Percentiles rank a stretch among this genome's conserved stretches.
phyloP scores from a whole-genome alignment of 805 yeast genomes.

The Allodekkera sacchari region DNA sequence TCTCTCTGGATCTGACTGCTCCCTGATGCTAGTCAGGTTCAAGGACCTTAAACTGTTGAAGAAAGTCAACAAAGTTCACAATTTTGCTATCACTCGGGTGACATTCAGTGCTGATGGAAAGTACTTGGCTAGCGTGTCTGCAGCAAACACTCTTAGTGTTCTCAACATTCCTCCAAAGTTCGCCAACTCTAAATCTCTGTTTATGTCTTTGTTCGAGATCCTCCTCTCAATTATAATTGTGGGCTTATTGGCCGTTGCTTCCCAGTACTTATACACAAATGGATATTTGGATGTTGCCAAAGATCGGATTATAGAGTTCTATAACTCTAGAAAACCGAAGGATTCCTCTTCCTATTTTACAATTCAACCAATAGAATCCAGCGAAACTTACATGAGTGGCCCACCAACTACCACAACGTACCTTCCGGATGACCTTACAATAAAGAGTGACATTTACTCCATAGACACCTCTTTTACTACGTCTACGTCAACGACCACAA shows the following conservation, averaged over 20 bases:
- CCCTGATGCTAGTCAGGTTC: conserved; percentile 49
- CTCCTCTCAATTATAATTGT: conserved; percentile 18
- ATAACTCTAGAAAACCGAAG: conserved; percentile 18
- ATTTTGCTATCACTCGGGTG: conserved; percentile 69
- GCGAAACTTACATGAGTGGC: conserved; percentile 5
- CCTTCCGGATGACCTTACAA: conserved; percentile 4
- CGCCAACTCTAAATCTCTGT: conserved; percentile 30
- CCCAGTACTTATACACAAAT: conserved; percentile 22
- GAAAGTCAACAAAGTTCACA: conserved; percentile 54
- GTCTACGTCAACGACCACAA: neutral
- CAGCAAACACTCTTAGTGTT: conserved; percentile 65
- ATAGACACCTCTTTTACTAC: conserved; percentile 1
- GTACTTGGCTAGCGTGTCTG: conserved; percentile 64
- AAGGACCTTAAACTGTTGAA: conserved; percentile 44
- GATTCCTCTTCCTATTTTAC: conserved; percentile 28
- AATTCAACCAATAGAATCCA: conserved; percentile 18
- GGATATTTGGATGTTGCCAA: conserved; percentile 19
- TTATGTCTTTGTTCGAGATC: conserved; percentile 19
- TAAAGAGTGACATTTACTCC: conserved; percentile 2
- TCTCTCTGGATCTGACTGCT: conserved; percentile 57
- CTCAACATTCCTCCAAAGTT: conserved; percentile 48
- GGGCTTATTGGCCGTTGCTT: conserved; percentile 15
- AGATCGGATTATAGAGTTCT: conserved; percentile 13
- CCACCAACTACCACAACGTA: conserved; percentile 6
- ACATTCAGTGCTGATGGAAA: conserved; percentile 62